A percentile compares a stretch with the other conserved stretches of the same genome.
Conservation (phyloP, 106 monocot species). For the Ottelia alismoides region DNA sequence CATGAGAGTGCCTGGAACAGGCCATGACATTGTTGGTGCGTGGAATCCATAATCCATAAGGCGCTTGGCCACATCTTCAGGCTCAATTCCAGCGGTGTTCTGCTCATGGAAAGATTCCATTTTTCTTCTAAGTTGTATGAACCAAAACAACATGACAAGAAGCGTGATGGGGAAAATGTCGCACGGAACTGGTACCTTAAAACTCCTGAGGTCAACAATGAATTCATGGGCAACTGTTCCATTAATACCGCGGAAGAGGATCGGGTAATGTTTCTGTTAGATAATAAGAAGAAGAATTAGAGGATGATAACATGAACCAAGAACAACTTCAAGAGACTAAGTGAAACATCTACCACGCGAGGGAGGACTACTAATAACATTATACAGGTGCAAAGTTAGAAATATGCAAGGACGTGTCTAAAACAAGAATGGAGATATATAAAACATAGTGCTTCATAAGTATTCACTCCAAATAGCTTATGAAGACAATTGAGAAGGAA, state of each 20-base stretch:
- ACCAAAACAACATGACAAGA: too few relatives aligned
- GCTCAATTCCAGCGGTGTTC: slow-evolving; percentile 91
- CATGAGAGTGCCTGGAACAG: slow-evolving; percentile 97
- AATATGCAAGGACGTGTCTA: too few relatives aligned
- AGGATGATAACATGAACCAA: too few relatives aligned
- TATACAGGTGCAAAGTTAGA: too few relatives aligned
- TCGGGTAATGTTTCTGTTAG: slow-evolving; percentile 75
- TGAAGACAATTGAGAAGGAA: neutral
- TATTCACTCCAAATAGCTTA: too few relatives aligned
- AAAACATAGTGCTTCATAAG: too few relatives aligned
- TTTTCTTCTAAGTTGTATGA: too few relatives aligned
- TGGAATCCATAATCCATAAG: slow-evolving; percentile 99
- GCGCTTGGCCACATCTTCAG: slow-evolving; percentile 97
- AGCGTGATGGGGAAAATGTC: neutral
- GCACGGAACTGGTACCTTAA: slow-evolving; percentile 53
- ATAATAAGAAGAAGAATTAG: slow-evolving; percentile 6
- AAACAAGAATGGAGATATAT: too few relatives aligned
- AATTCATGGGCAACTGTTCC: slow-evolving; percentile 98
- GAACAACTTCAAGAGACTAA: too few relatives aligned
- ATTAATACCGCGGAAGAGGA: slow-evolving; percentile 97
- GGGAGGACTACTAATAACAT: too few relatives aligned
- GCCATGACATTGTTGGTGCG: slow-evolving; percentile 98
- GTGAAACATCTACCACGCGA: too few relatives aligned
- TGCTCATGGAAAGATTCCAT: slow-evolving; percentile 14
- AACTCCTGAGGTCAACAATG: slow-evolving; percentile 85